Evolutionary conservation across 129 eudicot species (phyloP), one percentile per base, ranked within the genome.

Genomic region (Kitagawia praeruptora): DNA sequence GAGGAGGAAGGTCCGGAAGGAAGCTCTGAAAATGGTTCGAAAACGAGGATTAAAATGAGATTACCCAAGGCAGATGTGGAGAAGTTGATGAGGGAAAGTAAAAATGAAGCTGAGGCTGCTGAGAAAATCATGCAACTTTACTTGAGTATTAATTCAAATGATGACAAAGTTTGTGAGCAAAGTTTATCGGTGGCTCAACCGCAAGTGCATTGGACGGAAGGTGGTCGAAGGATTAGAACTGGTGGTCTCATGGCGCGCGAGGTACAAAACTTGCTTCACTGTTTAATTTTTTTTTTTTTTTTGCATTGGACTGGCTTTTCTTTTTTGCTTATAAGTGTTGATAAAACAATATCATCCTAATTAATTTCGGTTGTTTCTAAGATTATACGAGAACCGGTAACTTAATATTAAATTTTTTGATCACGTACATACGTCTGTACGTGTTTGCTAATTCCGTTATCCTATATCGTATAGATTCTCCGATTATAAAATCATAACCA

Each of bases 11-110:
- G 82, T 44, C 78, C 34, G 12, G 81, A 70, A 4, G 77, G 74
- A 77, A 45, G 12, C 61, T 54, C 42, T 42, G 88, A 64, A 74
- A 72, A 31, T 14, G 87, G 82, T 23, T 10, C 47, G 27, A 84
- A 80, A 12, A 40, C 88, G 76, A 87, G 96, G 88, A 78, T 94
- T 45, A 88, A 85, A 86, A 75, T 94, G 85, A 78, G 93, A 86
- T 70, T 94, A 67, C 98, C 93, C 0, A 92, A 84, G 84, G 89
- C 97, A 19, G 96, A 94, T 87, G 89, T 94, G 66, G 97, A 92
- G 84, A 85, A 84, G 87, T 44, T 94, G 87, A 87, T 91, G 93
- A 88, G 74, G 79, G 91, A 90, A 78, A 90, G 97, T 58, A 80
- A 79, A 71, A 87, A 86, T 67, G 85, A 83, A 54, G 80, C 87